Conservation (phyloP, 176 grass and related monocot genomes). For the Rhynchospora pubera region DNA sequence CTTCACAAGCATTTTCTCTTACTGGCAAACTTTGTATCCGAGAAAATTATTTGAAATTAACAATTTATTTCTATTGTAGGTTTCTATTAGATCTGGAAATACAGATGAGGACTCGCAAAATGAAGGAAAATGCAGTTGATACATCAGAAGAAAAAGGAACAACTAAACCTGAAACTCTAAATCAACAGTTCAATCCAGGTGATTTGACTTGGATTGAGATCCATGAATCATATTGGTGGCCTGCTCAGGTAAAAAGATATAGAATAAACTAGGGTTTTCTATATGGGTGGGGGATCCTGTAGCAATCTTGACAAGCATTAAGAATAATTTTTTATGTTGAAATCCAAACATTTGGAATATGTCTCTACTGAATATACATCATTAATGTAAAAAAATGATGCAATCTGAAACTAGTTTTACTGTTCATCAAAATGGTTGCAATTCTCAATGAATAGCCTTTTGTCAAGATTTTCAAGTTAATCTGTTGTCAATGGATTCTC, state of each 20-base stretch:
- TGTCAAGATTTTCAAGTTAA: no score
- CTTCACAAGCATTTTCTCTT: not conserved
- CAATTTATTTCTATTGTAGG: no score
- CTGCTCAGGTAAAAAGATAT: conserved; percentile 63
- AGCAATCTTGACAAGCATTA: no score
- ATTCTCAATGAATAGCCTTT: no score
- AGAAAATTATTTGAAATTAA: not conserved
- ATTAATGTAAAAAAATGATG: no score
- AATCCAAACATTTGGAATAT: no score
- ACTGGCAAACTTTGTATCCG: not conserved
- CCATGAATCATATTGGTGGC: conserved; percentile 61
- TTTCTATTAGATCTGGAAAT: not conserved
- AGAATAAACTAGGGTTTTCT: not conserved
- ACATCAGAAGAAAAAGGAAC: not conserved
- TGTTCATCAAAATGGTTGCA: no score
- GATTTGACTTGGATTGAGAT: conserved; percentile 76
- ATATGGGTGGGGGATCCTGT: no score
- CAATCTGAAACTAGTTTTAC: no score
- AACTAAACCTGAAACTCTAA: not conserved
- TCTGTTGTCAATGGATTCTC: no score
- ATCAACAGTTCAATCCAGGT: conserved; percentile 42
- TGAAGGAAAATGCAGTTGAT: not conserved
- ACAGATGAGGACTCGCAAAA: conserved; percentile 10
- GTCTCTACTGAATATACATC: no score
- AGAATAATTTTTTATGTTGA: no score